A percentile compares a stretch with the other conserved stretches of the same genome.
Evolutionary conservation across 805 yeast genomes (phyloP).

Genomic region (Kuraishia molischiana): DNA sequence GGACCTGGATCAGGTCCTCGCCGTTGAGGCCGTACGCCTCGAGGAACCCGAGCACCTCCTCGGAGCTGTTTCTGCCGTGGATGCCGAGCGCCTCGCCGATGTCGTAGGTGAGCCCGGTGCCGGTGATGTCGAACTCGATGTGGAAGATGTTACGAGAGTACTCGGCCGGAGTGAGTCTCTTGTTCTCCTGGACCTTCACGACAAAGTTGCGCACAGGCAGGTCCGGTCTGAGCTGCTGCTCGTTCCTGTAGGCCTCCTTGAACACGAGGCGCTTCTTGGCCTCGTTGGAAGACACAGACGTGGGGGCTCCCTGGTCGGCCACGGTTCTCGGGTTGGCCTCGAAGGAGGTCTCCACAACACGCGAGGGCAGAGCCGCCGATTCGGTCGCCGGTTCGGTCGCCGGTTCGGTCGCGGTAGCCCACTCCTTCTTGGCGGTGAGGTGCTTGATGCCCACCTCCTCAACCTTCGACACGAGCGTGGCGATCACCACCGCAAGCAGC

Average conservation of each 20-base stretch:
- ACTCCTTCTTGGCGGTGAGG: slow-evolving; percentile 23
- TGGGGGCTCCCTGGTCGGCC: slow-evolving; percentile 30
- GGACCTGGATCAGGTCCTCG: slow-evolving; percentile 57
- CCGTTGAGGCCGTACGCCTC: slow-evolving; percentile 62
- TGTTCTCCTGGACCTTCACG: slow-evolving; percentile 85
- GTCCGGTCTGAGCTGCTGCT: slow-evolving; percentile 74
- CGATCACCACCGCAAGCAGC: slow-evolving; percentile 61
- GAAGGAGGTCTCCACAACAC: slow-evolving; percentile 57
- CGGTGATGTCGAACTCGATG: slow-evolving; percentile 84
- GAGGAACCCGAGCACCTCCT: slow-evolving; percentile 60
- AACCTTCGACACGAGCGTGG: slow-evolving; percentile 52
- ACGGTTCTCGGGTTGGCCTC: slow-evolving; percentile 49
- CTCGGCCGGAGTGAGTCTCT: slow-evolving; percentile 80
- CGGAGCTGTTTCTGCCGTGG: slow-evolving; percentile 75
- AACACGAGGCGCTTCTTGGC: slow-evolving; percentile 67
- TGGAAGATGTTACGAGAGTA: slow-evolving; percentile 95
- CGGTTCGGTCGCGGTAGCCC: slow-evolving; percentile 14
- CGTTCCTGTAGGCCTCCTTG: slow-evolving; percentile 63
- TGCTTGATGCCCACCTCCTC: slow-evolving; percentile 33
- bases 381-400: slow-evolving; percentile 3
- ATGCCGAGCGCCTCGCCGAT: slow-evolving; percentile 97
- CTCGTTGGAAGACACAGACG: slow-evolving; percentile 27
- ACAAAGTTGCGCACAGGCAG: slow-evolving; percentile 75
- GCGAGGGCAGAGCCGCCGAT: slow-evolving; percentile 28
- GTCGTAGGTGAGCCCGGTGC: slow-evolving; percentile 84